A percentile compares a stretch with the other conserved stretches of the same genome.
Conservation (phyloP, 495 filamentous ascomycete species). For the Penicillium ochrochloron region DNA sequence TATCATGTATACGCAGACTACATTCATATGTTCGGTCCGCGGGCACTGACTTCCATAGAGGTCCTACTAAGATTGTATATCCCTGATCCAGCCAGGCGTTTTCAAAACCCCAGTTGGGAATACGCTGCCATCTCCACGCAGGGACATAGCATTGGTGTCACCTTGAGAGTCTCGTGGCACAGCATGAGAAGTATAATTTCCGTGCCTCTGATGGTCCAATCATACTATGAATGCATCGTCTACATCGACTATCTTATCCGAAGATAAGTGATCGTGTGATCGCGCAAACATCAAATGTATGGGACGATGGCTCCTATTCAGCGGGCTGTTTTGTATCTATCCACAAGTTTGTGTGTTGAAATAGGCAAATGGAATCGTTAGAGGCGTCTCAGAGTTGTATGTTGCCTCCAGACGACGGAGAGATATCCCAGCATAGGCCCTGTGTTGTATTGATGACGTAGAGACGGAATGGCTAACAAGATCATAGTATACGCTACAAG, state of each 20-base stretch:
- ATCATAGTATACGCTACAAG: background rate
- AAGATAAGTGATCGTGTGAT: slow-evolving; percentile 5
- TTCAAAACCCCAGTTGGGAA: slow-evolving; percentile 4
- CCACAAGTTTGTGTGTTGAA: background rate
- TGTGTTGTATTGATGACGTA: slow-evolving; percentile 3
- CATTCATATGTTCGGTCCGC: too few relatives aligned
- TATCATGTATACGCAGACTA: too few relatives aligned
- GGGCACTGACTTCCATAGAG: too few relatives aligned
- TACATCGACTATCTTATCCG: background rate
- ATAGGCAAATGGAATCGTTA: background rate
- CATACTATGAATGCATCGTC: background rate
- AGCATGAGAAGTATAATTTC: background rate
- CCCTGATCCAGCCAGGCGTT: background rate
- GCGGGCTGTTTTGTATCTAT: background rate
- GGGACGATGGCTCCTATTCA: background rate
- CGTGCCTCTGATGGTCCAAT: background rate
- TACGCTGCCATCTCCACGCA: slow-evolving; percentile 1
- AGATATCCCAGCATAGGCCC: background rate
- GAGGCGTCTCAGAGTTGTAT: background rate
- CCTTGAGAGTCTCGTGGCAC: background rate
- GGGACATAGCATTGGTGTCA: slow-evolving; percentile 9
- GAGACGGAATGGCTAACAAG: background rate
- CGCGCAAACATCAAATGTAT: background rate
- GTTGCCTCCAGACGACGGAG: background rate
- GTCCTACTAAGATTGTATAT: background rate